Percentiles rank a stretch among this genome's conserved stretches.
Conservation (phyloP, 805 yeast species). For the Wickerhamomyces canadensis region DNA sequence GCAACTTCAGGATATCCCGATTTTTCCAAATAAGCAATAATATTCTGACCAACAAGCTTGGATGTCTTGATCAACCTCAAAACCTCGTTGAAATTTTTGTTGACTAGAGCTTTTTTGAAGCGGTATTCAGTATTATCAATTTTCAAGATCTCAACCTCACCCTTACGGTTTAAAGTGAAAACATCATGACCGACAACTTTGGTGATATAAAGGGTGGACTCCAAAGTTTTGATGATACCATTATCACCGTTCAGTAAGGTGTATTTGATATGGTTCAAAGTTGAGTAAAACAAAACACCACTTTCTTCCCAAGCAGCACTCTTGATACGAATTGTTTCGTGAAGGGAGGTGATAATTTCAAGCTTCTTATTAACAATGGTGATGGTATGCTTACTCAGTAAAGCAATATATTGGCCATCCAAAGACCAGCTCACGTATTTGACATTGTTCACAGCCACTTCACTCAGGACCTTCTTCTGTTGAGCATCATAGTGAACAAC, state of each 20-base stretch:
- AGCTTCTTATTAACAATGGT: constrained; percentile 79
- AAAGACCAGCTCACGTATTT: constrained; percentile 87
- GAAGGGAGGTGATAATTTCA: constrained; percentile 76
- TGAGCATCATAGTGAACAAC: constrained; percentile 89
- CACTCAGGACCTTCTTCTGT: constrained; percentile 75
- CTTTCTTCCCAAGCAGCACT: constrained; percentile 97
- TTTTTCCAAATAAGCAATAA: constrained; percentile 89
- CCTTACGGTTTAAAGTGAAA: constrained; percentile 78
- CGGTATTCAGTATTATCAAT: constrained; percentile 97
- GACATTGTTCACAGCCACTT: constrained; percentile 65
- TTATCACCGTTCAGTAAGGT: constrained; percentile 88
- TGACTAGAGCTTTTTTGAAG: constrained; percentile 88
- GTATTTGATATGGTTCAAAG: constrained; percentile 93
- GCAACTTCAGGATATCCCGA: constrained; percentile 98
- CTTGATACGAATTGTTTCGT: constrained; percentile 94
- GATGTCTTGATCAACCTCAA: constrained; percentile 82
- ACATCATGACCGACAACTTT: constrained; percentile 66
- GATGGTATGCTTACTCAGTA: constrained; percentile 87
- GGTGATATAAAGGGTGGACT: constrained; percentile 78
- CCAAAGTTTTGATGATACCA: constrained; percentile 91
- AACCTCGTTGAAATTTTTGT: constrained; percentile 87
- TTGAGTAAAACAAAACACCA: constrained; percentile 86
- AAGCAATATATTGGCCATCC: constrained; percentile 83
- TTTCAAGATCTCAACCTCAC: constrained; percentile 68
- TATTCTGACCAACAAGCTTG: constrained; percentile 93